phyloP scores from a whole-genome alignment of 495 filamentous ascomycete genomes.

The Lentithecium fluviatile region DNA sequence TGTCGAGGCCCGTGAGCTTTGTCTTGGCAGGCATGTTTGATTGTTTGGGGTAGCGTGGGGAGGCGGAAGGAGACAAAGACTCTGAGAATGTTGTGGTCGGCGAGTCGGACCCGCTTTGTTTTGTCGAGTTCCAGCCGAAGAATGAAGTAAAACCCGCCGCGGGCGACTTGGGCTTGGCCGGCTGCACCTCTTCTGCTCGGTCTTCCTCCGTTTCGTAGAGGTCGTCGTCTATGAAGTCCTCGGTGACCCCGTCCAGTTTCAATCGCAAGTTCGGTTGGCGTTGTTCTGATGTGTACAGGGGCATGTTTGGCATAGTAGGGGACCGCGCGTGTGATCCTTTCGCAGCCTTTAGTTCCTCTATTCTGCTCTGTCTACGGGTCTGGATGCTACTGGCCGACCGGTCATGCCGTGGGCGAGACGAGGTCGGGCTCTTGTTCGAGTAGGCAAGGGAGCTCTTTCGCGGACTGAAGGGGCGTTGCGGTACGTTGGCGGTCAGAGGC shows the following conservation, averaged over 20 bases:
- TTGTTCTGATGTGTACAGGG: constrained; percentile 36
- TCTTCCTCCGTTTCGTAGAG: constrained; percentile 26
- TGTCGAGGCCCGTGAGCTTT: constrained; percentile 44
- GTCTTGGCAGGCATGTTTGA: constrained; percentile 36
- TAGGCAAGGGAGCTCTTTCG: constrained; percentile 9
- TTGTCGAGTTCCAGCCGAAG: constrained; percentile 65
- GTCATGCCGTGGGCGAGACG: constrained; percentile 17
- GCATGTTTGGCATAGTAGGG: constrained; percentile 40
- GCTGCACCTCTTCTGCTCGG: constrained; percentile 28
- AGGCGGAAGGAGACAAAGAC: constrained; percentile 58
- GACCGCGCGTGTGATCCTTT: constrained; percentile 29
- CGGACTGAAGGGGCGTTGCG: constrained; percentile 10
- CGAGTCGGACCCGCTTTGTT: constrained; percentile 56
- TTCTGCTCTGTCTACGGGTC: constrained; percentile 11
- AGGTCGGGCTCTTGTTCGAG: constrained; percentile 1
- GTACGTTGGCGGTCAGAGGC: constrained; percentile 21
- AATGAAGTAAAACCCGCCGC: constrained; percentile 61
- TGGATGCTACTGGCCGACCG: constrained; percentile 25
- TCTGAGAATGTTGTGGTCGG: constrained; percentile 65
- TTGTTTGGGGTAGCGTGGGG: constrained; percentile 54
- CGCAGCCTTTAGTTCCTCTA: constrained; percentile 10
- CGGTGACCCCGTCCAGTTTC: constrained; percentile 38
- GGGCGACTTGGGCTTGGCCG: constrained; percentile 57
- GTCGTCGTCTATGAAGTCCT: constrained; percentile 35
- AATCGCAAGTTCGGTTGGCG: constrained; percentile 34